These are phyloP conservation scores for Pseudogymnoascus sp. DNA, from an alignment of 2,329 filamentous ascomycete species.

Conservation along the genomic window DNA sequence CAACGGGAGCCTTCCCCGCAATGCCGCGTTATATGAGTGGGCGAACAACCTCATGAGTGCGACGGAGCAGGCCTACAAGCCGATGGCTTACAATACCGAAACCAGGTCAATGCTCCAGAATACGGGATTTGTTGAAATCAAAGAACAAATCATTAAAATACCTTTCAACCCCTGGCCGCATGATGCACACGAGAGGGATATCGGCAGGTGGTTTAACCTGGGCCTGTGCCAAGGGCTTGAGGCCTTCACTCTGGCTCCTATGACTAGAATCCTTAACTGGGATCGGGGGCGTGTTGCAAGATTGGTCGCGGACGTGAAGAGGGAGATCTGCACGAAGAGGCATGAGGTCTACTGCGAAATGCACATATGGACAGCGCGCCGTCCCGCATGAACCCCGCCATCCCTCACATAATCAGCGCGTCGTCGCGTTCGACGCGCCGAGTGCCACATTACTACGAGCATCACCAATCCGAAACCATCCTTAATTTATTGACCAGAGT, in stretches of 20 bases:
- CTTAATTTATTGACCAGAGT: background rate
- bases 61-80: constrained; percentile 58
- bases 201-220: constrained; percentile 79
- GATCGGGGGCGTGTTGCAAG: constrained; percentile 54
- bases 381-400: constrained; percentile 16
- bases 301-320: constrained; percentile 56
- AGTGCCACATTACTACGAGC: background rate
- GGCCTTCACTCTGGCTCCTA: constrained; percentile 64
- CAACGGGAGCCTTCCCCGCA: constrained; percentile 51
- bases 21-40: constrained; percentile 61
- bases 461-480: background rate
- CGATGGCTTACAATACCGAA: constrained; percentile 57
- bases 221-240: constrained; percentile 68
- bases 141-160: constrained; percentile 60
- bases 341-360: constrained; percentile 69
- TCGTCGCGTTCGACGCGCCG: background rate
- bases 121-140: constrained; percentile 75
- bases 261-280: constrained; percentile 60
- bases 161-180: constrained; percentile 69
- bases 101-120: constrained; percentile 56
- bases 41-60: constrained; percentile 60
- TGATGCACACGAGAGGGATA: constrained; percentile 56
- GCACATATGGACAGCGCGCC: constrained; percentile 35
- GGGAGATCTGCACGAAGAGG: constrained; percentile 61
- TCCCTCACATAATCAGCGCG: background rate